Evolutionary conservation across 108 stramenopile genomes (phyloP), one percentile per base, ranked within the genome.

Genomic region (Discostella stelligeroides): DNA sequence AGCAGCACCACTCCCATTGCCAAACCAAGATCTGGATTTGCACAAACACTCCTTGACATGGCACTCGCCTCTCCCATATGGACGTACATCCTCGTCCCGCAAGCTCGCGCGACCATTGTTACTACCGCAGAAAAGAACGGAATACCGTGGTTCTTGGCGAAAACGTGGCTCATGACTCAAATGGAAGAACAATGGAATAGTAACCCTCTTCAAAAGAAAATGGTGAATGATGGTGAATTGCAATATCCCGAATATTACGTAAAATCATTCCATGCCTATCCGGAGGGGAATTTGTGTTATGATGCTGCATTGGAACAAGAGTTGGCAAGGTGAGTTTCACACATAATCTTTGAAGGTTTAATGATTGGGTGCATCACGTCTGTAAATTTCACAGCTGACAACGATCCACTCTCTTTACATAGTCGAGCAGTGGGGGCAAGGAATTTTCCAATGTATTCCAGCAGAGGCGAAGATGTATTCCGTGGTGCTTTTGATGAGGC

Each of bases 291-390:
- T 70, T 62, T 89, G 21, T 82, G 73, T 20, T 89, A 87, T 75
- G 87, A 90, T 46, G 85, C 92, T 28, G 92, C 92, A 24, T 75
- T 84, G 57, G 92, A 92, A 60, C 84, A 83, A 56, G 92, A 92
- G 76, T 66, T 92, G 41, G 92, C 89, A 17, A 58, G 57, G 57
- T 58, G 57, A 58, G 55, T 20, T n/a, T n/a, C n/a, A n/a, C n/a
- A n/a, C n/a, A n/a, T n/a, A n/a, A n/a, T n/a, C 11, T 58, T 27
- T 17, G 17, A 15, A 37, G 27, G 0, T 14, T n/a, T 28, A 27
- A 28, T 54, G 24, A 53, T 23, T 2, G 18, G 0, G 7, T 46
- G 6, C 48, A 49, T 23, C 48, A 13, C 17, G 21, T 56, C 13
- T 37, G 7, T 1, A 25, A 30, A 30, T 29, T 56, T 2, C 5